Percentiles rank a stretch among this genome's conserved stretches.
Evolutionary conservation across 805 yeast genomes (phyloP).

Genomic region (Candida glaebosa): DNA sequence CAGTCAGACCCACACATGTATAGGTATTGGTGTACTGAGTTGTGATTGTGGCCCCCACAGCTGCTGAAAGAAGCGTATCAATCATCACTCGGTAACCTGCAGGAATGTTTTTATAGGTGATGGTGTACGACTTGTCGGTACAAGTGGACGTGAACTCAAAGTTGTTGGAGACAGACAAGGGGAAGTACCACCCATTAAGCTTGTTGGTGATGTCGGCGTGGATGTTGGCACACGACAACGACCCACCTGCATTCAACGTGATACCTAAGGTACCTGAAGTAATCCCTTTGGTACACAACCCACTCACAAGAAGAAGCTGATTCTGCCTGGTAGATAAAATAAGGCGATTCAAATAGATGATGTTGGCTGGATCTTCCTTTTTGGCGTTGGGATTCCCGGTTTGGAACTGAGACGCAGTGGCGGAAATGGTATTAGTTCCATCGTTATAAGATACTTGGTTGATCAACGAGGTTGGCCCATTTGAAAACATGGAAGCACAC

Average conservation of each 20-base stretch:
- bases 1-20: not conserved
- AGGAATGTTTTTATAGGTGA: constrained; percentile 6
- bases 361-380: not conserved
- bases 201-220: constrained; percentile 18
- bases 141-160: constrained; percentile 8
- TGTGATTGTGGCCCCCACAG: not conserved
- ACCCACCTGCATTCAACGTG: too few species aligned
- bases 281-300: constrained; percentile 11
- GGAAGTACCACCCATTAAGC: constrained; percentile 19
- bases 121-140: not conserved
- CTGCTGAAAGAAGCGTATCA: not conserved
- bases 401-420: not conserved
- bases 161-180: constrained; percentile 7
- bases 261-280: not conserved
- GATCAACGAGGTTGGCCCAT: too few species aligned
- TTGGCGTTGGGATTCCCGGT: not conserved
- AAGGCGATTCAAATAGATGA: too few species aligned
- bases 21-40: not conserved
- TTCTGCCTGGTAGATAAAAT: too few species aligned
- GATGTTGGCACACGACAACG: too few species aligned
- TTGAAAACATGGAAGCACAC: not conserved
- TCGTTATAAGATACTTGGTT: not conserved
- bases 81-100: not conserved
- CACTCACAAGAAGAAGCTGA: constrained; percentile 16
- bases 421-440: not conserved